Percentiles rank a stretch among this genome's conserved stretches.
These are phyloP conservation scores for Saccharomycopsis selenospora DNA, from an alignment of 805 yeast genomes.

Conservation along the genomic window DNA sequence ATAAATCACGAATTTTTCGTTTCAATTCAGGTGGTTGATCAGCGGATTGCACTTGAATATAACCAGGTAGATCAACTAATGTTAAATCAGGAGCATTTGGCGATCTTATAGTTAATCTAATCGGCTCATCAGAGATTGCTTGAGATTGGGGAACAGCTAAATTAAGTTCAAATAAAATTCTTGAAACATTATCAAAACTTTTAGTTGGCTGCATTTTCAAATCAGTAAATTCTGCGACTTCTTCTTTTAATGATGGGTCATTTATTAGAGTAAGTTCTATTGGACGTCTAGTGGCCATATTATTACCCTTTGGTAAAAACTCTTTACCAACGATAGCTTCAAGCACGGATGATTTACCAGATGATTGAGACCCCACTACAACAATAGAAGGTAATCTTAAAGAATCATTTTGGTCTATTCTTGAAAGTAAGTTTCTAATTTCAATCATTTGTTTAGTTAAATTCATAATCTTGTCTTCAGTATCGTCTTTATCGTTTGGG, in stretches of 20 bases:
- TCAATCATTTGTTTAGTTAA: constrained; percentile 96
- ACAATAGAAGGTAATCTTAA: constrained; percentile 89
- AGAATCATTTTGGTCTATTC: constrained; percentile 68
- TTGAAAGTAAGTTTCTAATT: constrained; percentile 70
- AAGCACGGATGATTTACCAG: constrained; percentile 93
- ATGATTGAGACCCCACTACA: constrained; percentile 94
- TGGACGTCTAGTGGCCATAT: constrained; percentile 98
- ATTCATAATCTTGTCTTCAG: constrained; percentile 77
- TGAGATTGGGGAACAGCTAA: constrained; percentile 84
- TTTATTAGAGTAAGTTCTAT: constrained; percentile 90
- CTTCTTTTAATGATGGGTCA: constrained; percentile 62
- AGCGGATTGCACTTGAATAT: constrained; percentile 92
- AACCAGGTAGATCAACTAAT: constrained; percentile 93
- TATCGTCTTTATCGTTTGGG: constrained; percentile 48
- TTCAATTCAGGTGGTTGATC: constrained; percentile 89
- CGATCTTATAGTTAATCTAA: constrained; percentile 83
- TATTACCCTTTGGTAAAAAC: constrained; percentile 91
- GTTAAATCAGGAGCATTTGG: constrained; percentile 90
- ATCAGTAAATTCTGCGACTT: constrained; percentile 90
- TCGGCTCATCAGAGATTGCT: constrained; percentile 89
- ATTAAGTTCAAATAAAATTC: constrained; percentile 78
- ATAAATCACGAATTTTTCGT: constrained; percentile 65
- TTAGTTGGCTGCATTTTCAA: constrained; percentile 73
- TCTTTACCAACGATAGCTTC: constrained; percentile 98
- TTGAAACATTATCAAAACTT: constrained; percentile 84